These are phyloP conservation scores for Monosporozyma servazzii DNA, from an alignment of 805 yeast species.

Conservation along the genomic window DNA sequence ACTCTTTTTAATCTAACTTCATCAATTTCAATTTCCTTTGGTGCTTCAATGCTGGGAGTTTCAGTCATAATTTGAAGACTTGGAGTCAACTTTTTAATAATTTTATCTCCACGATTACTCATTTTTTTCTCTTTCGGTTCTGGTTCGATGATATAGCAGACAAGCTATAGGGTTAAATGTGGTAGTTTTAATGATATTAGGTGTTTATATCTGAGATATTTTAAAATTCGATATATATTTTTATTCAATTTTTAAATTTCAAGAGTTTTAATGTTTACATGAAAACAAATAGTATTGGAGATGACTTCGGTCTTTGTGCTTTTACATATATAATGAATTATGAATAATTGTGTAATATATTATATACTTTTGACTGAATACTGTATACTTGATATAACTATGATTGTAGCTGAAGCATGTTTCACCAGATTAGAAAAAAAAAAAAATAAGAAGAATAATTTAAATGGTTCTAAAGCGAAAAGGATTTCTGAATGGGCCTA, in stretches of 20 bases:
- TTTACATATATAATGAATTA: neutral
- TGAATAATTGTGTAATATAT: no score
- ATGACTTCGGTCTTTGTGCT: no score
- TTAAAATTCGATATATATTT: neutral
- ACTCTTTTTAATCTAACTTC: constrained; percentile 28
- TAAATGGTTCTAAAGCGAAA: constrained; percentile 16
- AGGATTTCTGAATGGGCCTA: constrained; percentile 5
- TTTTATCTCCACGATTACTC: constrained; percentile 1
- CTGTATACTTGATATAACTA: neutral
- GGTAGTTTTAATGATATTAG: neutral
- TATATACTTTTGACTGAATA: no score
- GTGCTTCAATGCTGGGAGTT: constrained; percentile 5
- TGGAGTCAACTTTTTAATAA: constrained; percentile 2
- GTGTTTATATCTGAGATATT: neutral
- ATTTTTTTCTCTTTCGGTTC: neutral
- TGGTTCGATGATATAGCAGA: neutral
- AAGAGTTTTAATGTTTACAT: neutral
- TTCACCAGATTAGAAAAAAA: neutral
- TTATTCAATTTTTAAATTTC: neutral
- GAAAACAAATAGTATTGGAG: neutral
- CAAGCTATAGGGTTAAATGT: neutral
- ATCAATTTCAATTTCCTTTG: constrained; percentile 21
- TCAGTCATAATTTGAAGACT: constrained; percentile 2
- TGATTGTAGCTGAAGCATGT: neutral
- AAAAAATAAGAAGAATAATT: neutral